These are phyloP conservation scores for Malus sieversii DNA, from an alignment of 306 rosid species.

Conservation along the genomic window DNA sequence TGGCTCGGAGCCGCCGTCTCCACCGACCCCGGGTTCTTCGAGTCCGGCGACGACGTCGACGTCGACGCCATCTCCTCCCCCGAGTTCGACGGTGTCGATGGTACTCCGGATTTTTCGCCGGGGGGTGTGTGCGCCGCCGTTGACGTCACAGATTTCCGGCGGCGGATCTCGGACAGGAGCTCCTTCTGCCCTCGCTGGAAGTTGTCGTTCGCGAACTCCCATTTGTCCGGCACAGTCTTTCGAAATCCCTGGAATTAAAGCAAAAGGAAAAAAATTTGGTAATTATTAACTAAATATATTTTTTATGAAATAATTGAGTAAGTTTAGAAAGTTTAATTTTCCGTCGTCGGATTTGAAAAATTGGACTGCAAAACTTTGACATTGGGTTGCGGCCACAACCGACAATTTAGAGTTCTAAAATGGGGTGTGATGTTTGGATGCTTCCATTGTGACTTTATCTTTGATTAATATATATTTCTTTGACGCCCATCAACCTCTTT, in stretches of 20 bases:
- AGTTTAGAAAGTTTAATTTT: not conserved
- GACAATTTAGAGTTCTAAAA: not conserved
- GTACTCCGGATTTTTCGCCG: constrained; percentile 22
- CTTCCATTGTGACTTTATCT: not conserved
- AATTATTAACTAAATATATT: not conserved
- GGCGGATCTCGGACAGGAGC: constrained; percentile 60
- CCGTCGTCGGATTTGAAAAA: not conserved
- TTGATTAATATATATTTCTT: not conserved
- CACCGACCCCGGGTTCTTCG: constrained; percentile 64
- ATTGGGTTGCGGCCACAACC: not conserved
- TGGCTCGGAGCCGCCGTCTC: constrained; percentile 34
- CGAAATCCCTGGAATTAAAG: constrained; percentile 62
- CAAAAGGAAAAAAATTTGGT: not conserved
- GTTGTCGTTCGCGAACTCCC: constrained; percentile 91
- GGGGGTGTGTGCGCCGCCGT: not conserved
- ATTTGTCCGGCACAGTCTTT: constrained; percentile 80
- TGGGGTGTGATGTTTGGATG: not conserved
- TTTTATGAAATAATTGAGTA: not conserved
- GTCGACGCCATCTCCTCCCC: constrained; percentile 72
- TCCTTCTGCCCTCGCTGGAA: constrained; percentile 62
- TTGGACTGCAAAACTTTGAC: not conserved
- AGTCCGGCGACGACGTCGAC: constrained; percentile 62
- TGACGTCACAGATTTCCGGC: constrained; percentile 45
- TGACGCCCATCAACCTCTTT: not conserved
- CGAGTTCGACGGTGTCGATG: constrained; percentile 43